Evolutionary conservation across 257 asterid species (phyloP).

Genomic region (Catharanthus roseus): DNA sequence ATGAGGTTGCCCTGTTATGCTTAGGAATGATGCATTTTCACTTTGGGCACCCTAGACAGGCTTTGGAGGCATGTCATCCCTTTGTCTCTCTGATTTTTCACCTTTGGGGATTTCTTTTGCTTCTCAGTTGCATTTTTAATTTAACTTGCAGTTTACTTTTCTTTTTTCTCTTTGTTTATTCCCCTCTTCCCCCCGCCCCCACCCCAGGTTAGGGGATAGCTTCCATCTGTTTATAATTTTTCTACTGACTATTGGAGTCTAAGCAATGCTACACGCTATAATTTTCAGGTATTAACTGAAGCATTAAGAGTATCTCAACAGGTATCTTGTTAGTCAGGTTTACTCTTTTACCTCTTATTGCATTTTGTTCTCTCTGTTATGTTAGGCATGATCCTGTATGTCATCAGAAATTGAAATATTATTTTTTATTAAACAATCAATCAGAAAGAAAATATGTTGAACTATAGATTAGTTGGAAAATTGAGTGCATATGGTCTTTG

Average conservation of each 20-base stretch:
- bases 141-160: not conserved
- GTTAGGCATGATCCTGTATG: not conserved
- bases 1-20: constrained; percentile 81
- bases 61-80: constrained; percentile 66
- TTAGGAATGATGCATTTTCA: constrained; percentile 97
- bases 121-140: not conserved
- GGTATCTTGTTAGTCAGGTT: constrained; percentile 39
- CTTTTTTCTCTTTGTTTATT: not conserved
- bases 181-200: no score
- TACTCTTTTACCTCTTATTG: not conserved
- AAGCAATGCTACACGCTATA: constrained; percentile 18
- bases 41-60: constrained; percentile 87
- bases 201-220: not conserved
- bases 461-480: not conserved
- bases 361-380: not conserved
- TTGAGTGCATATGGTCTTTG: not conserved
- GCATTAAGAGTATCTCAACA: constrained; percentile 94
- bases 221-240: not conserved
- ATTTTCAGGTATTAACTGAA: constrained; percentile 81
- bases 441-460: not conserved
- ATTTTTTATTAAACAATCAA: not conserved
- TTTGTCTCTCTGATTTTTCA: constrained; percentile 8
- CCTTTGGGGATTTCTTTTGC: constrained; percentile 3
- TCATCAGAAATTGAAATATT: not conserved
- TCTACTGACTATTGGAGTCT: constrained; percentile 1